These are phyloP conservation scores for Ophiostoma novo-ulmi DNA, from an alignment of 2,329 filamentous ascomycete species.

Conservation along the genomic window DNA sequence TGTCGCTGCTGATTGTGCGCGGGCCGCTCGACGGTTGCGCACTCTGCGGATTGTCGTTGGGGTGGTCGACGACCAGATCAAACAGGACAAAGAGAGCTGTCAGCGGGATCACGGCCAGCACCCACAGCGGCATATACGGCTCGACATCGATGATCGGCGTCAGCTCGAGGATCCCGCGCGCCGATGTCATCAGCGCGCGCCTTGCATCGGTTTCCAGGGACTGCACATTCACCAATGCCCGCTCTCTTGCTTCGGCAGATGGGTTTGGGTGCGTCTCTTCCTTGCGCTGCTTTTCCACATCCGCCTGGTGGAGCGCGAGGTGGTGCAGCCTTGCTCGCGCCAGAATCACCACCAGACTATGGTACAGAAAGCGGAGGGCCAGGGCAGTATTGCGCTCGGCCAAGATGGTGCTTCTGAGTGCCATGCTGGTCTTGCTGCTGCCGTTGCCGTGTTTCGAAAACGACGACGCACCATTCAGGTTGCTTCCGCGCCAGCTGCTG, in stretches of 20 bases:
- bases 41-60: slow-evolving; percentile 28
- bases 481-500: slow-evolving; percentile 8
- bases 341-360: slow-evolving; percentile 31
- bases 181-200: slow-evolving; percentile 13
- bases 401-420: slow-evolving; percentile 21
- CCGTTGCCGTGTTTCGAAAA: background rate
- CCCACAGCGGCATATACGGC: slow-evolving; percentile 32
- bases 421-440: background rate
- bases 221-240: background rate
- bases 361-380: slow-evolving; percentile 31
- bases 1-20: slow-evolving; percentile 29
- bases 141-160: slow-evolving; percentile 33
- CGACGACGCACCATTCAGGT: background rate
- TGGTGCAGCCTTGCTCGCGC: slow-evolving; percentile 30
- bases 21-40: background rate
- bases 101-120: slow-evolving; percentile 37
- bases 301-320: background rate
- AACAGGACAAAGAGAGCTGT: slow-evolving; percentile 40
- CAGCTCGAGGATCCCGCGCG: slow-evolving; percentile 31
- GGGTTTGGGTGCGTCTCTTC: background rate
- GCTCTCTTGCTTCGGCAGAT: background rate
- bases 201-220: slow-evolving; percentile 4
- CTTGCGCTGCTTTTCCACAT: background rate
- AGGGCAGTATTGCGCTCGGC: slow-evolving; percentile 24
- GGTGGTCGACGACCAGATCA: slow-evolving; percentile 39